Evolutionary conservation across 1,284 basidiomycete genomes (phyloP), one percentile per base, ranked within the genome.

Genomic region (Meripilus lineatus): DNA sequence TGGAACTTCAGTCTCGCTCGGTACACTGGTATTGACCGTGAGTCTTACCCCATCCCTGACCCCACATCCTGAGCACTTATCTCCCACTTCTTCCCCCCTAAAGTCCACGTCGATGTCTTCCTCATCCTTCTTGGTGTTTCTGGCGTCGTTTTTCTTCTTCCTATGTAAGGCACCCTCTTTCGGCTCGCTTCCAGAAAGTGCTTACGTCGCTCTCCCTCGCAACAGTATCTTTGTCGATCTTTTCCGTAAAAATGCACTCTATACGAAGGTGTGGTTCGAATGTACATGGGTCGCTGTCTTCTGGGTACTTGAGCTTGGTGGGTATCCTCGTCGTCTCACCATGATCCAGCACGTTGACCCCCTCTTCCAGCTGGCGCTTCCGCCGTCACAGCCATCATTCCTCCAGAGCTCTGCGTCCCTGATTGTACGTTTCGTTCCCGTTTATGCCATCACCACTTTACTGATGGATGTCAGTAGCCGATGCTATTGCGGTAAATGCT

Each of bases 181-280:
- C 4, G 26, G 11, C 2, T 33, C 37, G 18, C 40, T 35, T 32
- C 21, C 23, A 28, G 26, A 14, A 32, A 18, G 23, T 14, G 5
- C 17, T 40, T 20, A 22, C 24, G n/a, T 20, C n/a, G 7, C 1
- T n/a, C 1, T 18, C 4, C 10, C 41, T 20, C 15, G 18, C 22
- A 15, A 11, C 36, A 89, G 84, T 41, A 65, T 84, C 38, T 80
- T 82, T 52, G 58, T 75, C 34, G 84, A 88, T 58, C 57, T 86
- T 28, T 56, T 77, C 25, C 69, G 69, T 21, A 66, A 63, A 45
- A 68, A 74, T 59, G 64, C 75, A 3, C 56, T 83, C 34, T 71
- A 77, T 11, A 71, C 74, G 30, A 73, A 70, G 11, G 75, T 88
- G n/a, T 85, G 81, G 80, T 80, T 86, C 50, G 85, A 89, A 58